Conservation (phyloP, 1,284 basidiomycete species). For the Coniophora puteana region DNA sequence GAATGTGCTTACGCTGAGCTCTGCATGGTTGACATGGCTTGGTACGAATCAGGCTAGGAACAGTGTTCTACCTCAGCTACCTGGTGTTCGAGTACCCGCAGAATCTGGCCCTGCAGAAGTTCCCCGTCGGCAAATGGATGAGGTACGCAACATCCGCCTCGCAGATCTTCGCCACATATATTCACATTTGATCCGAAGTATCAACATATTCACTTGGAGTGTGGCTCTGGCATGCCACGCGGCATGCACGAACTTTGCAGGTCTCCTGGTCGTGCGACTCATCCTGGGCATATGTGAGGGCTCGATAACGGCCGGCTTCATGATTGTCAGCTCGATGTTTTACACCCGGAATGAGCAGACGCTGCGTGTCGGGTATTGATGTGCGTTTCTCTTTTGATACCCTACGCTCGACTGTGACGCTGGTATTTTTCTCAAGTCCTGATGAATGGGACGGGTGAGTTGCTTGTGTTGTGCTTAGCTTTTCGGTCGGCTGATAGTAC, state of each 20-base stretch:
- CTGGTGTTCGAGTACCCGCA: constrained; percentile 68
- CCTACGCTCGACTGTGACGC: constrained; percentile 3
- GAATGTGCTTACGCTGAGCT: constrained; percentile 4
- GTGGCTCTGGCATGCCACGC: constrained; percentile 61
- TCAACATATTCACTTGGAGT: constrained; percentile 71
- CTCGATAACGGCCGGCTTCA: constrained; percentile 72
- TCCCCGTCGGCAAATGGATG: constrained; percentile 81
- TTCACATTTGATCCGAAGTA: constrained; percentile 26
- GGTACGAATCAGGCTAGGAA: constrained; percentile 49
- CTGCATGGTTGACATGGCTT: background rate
- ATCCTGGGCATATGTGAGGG: constrained; percentile 77
- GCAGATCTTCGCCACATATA: background rate
- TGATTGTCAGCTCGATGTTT: constrained; percentile 77
- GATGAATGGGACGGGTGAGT: constrained; percentile 50
- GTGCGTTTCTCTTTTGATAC: constrained; percentile 38
- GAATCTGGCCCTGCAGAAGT: constrained; percentile 69
- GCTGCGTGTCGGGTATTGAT: constrained; percentile 72
- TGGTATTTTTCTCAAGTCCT: constrained; percentile 34
- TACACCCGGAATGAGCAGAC: constrained; percentile 76
- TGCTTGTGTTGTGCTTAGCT: background rate
- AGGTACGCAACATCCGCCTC: constrained; percentile 34
- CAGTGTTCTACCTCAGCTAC: constrained; percentile 68
- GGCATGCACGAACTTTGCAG: constrained; percentile 69
- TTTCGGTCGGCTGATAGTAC: constrained; percentile 1
- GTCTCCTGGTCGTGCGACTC: constrained; percentile 61